These are phyloP conservation scores for Thermoascus crustaceus DNA, from an alignment of 2,329 filamentous ascomycete genomes.

Conservation along the genomic window DNA sequence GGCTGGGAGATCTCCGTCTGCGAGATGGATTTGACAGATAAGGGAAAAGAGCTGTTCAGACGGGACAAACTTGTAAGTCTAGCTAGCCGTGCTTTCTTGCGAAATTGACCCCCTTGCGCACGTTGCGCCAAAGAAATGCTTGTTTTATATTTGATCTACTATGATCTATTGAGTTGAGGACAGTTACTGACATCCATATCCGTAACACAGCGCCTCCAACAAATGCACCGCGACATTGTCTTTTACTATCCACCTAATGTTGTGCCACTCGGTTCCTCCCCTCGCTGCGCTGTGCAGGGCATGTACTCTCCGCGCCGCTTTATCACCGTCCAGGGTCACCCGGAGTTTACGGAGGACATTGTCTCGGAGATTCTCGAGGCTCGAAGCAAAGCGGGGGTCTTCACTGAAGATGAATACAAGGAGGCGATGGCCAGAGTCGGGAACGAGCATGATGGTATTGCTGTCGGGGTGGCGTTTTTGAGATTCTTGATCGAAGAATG, in stretches of 20 bases:
- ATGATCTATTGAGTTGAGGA: neutral
- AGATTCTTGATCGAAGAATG: slow-evolving; percentile 59
- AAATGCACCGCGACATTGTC: slow-evolving; percentile 81
- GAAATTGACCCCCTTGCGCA: too few relatives aligned
- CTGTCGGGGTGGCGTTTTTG: slow-evolving; percentile 65
- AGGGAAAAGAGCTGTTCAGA: slow-evolving; percentile 65
- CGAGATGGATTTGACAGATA: slow-evolving; percentile 57
- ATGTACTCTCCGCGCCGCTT: slow-evolving; percentile 62
- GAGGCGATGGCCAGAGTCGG: slow-evolving; percentile 60
- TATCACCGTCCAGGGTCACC: slow-evolving; percentile 78
- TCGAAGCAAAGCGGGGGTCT: slow-evolving; percentile 59
- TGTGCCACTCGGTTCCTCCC: slow-evolving; percentile 56
- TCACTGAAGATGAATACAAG: slow-evolving; percentile 59
- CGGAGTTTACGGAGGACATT: slow-evolving; percentile 69
- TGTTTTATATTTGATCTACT: too few relatives aligned
- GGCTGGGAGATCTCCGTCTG: slow-evolving; percentile 81
- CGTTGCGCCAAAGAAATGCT: too few relatives aligned
- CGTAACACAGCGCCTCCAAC: slow-evolving; percentile 49
- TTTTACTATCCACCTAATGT: slow-evolving; percentile 54
- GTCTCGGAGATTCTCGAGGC: slow-evolving; percentile 52
- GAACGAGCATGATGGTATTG: slow-evolving; percentile 69
- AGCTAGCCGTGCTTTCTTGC: neutral
- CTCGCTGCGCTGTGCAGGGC: slow-evolving; percentile 65
- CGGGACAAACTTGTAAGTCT: slow-evolving; percentile 50
- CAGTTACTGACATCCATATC: slow-evolving; percentile 3